Base-by-base conservation (phyloP, 2,329 filamentous ascomycete genomes). In the Penicillium rolfsii region DNA sequence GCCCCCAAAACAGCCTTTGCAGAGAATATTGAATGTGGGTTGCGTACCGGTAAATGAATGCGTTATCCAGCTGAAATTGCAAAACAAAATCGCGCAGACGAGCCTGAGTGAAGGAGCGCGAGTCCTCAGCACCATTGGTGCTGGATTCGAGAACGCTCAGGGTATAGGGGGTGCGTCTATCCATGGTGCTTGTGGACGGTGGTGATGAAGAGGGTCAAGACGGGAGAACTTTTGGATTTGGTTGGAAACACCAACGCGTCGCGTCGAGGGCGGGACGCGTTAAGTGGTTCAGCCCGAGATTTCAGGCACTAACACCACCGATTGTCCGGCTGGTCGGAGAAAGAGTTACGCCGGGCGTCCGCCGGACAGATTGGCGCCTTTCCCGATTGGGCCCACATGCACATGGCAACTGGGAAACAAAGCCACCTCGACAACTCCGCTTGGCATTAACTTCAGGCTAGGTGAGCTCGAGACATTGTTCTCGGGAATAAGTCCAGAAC, bases 61-160 rank as follows among this genome's bases (percentile, higher is more conserved):
- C 86, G 78, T 96, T 97, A 78, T 97, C 94, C 45, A 98, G 86
- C 73, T 94, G 88, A 75, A 97, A 99, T 69, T 94, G 91, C 60
- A 98, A 87, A 66, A 99, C 89, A 76, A 99, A 99, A 63, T 92
- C 89, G 73, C 95, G 88, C 62, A 99, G 85, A 73, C 91, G 88
- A 61, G 86, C 85, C 75, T 95, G 91, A 53, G 93, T 83, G 72
- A 91, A 87, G 28, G 86, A 83, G 60, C 89, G 85, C 59, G 85
- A 89, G 73, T 93, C 90, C 67, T 89, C 85, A 61, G 82, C 84
- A 43, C 87, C 85, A 70, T 87, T 86, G 64, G 84, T 84, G 67
- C 84, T 87, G 59, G 88, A 84, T 68, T 87, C 87, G 70, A 91
- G 92, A 64, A 97, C 88, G 72, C 89, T 93, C 69, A 94, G 83